Evolutionary conservation across 2,329 filamentous ascomycete genomes (phyloP).

Genomic region (Ciborinia camelliae): DNA sequence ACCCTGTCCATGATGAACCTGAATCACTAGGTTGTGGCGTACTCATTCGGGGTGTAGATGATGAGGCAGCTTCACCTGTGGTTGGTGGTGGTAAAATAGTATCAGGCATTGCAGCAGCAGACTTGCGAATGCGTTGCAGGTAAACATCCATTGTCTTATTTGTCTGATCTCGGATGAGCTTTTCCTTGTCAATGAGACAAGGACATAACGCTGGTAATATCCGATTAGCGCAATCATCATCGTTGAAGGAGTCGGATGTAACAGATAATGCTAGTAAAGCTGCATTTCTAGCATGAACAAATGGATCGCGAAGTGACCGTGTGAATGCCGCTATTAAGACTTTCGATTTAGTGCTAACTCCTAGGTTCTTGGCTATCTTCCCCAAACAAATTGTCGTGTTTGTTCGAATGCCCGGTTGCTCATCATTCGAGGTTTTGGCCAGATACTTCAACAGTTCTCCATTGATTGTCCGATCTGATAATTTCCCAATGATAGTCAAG

Average conservation of each 20-base stretch:
- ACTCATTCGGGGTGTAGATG: slow-evolving; percentile 66
- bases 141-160: slow-evolving; percentile 87
- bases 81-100: slow-evolving; percentile 67
- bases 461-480: slow-evolving; percentile 90
- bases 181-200: slow-evolving; percentile 89
- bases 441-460: slow-evolving; percentile 87
- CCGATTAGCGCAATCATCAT: slow-evolving; percentile 83
- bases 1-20: slow-evolving; percentile 78
- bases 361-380: slow-evolving; percentile 89
- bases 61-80: slow-evolving; percentile 43
- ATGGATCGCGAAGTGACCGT: slow-evolving; percentile 84
- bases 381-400: slow-evolving; percentile 98
- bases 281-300: slow-evolving; percentile 89
- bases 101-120: slow-evolving; percentile 74
- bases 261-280: slow-evolving; percentile 81
- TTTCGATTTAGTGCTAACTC: slow-evolving; percentile 74
- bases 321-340: slow-evolving; percentile 91
- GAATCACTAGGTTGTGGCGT: slow-evolving; percentile 67
- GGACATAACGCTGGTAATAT: slow-evolving; percentile 83
- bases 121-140: slow-evolving; percentile 76
- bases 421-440: slow-evolving; percentile 94
- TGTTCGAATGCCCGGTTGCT: slow-evolving; percentile 93
- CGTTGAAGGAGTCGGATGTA: slow-evolving; percentile 79
- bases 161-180: slow-evolving; percentile 87
- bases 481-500: slow-evolving; percentile 78